These are phyloP conservation scores for Williopsis jadinii DNA, from an alignment of 1,139 yeast species.

Conservation along the genomic window DNA sequence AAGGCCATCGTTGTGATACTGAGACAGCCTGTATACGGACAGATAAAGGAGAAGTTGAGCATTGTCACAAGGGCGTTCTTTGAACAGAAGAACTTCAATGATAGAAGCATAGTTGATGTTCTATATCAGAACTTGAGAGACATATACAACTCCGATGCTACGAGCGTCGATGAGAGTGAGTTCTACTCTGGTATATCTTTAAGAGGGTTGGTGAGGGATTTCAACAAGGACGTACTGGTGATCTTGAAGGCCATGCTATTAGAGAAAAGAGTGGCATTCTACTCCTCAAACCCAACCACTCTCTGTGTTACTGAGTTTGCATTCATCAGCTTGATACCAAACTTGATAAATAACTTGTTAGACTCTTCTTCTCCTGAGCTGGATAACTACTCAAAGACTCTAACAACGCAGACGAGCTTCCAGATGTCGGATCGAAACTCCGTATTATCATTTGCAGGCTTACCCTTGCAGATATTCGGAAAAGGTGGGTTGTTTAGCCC, in stretches of 20 bases:
- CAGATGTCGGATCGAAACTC: conserved; percentile 75
- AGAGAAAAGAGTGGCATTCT: conserved; percentile 63
- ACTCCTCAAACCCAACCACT: conserved; percentile 77
- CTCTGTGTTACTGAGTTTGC: conserved; percentile 70
- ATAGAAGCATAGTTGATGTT: conserved; percentile 58
- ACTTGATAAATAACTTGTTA: conserved; percentile 61
- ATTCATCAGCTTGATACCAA: conserved; percentile 63
- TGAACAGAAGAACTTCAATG: conserved; percentile 69
- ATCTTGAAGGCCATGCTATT: conserved; percentile 71
- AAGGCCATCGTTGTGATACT: conserved; percentile 87
- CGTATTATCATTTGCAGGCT: conserved; percentile 72
- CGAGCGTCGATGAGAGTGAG: conserved; percentile 39
- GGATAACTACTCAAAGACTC: conserved; percentile 45
- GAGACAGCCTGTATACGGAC: conserved; percentile 80
- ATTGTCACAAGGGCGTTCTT: conserved; percentile 86
- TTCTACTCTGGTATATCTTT: conserved; percentile 72
- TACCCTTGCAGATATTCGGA: conserved; percentile 82
- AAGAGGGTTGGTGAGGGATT: conserved; percentile 53
- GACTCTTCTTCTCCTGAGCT: conserved; percentile 78
- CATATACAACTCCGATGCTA: conserved; percentile 28
- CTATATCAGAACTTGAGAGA: conserved; percentile 66
- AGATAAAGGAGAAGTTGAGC: conserved; percentile 81
- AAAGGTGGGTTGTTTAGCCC: conserved; percentile 89
- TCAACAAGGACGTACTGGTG: conserved; percentile 55
- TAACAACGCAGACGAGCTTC: conserved; percentile 59